These are phyloP conservation scores for Amanita rimosa DNA, from an alignment of 768 basidiomycete genomes.

Conservation along the genomic window DNA sequence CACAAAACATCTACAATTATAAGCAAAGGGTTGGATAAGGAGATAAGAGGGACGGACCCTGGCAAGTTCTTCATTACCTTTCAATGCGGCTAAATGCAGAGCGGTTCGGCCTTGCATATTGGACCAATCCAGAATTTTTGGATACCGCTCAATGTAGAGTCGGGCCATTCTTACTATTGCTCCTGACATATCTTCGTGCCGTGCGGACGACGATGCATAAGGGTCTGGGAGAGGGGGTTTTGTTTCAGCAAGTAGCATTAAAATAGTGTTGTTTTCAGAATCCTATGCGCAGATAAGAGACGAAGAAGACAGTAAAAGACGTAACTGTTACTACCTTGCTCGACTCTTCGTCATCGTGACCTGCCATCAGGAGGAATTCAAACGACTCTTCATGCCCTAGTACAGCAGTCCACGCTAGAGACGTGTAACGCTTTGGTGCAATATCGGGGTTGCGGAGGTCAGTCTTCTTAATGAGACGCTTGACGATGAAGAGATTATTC, in stretches of 20 bases:
- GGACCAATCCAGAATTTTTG: slow-evolving; percentile 86
- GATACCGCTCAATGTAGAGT: slow-evolving; percentile 77
- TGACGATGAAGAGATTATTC: slow-evolving; percentile 90
- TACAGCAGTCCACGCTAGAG: slow-evolving; percentile 84
- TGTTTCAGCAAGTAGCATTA: slow-evolving; percentile 85
- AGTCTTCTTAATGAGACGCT: slow-evolving; percentile 72
- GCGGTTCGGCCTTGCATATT: slow-evolving; percentile 86
- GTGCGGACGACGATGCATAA: slow-evolving; percentile 33
- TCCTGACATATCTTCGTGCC: slow-evolving; percentile 48
- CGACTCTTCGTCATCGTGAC: slow-evolving; percentile 86
- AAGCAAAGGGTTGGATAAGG: slow-evolving; percentile 3
- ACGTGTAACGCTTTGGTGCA: slow-evolving; percentile 65
- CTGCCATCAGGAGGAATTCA: slow-evolving; percentile 74
- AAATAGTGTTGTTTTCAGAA: slow-evolving; percentile 84
- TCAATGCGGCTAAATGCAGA: slow-evolving; percentile 77
- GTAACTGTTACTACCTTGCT: slow-evolving; percentile 56
- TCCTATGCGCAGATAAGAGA: slow-evolving; percentile 40
- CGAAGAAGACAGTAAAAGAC: not conserved
- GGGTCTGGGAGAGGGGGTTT: slow-evolving; percentile 39
- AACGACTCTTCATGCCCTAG: slow-evolving; percentile 89
- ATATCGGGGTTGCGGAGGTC: slow-evolving; percentile 91
- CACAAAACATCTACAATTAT: slow-evolving; percentile 68
- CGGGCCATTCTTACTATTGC: slow-evolving; percentile 81
- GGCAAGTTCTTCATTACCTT: slow-evolving; percentile 85
- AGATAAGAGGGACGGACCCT: slow-evolving; percentile 37